A percentile compares a stretch with the other conserved stretches of the same genome.
Evolutionary conservation across 1,139 yeast species (phyloP).

Genomic region (Magnusiomyces clavatus): DNA sequence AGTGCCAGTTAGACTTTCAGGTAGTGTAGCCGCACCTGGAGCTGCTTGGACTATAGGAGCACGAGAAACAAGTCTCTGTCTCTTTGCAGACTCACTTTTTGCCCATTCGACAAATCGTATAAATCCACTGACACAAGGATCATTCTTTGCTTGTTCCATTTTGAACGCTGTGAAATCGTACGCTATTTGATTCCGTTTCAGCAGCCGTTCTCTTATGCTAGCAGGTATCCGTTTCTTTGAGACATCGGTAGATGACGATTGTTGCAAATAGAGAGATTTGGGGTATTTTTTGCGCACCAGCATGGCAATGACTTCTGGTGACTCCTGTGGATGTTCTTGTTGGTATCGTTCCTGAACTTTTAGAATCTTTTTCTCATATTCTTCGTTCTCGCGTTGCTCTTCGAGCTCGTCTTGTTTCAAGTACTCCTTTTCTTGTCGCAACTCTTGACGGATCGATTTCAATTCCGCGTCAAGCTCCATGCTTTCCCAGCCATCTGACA

Average conservation of each 20-base stretch:
- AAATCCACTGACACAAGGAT: constrained; percentile 19
- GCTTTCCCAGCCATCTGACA: constrained; percentile 4
- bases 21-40: background rate
- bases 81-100: constrained; percentile 35
- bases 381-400: constrained; percentile 2
- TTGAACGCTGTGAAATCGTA: constrained; percentile 23
- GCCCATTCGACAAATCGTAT: constrained; percentile 44
- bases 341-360: background rate
- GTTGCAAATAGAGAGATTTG: background rate
- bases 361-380: background rate
- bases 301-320: background rate
- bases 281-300: background rate
- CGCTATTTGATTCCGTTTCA: background rate
- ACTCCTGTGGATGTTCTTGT: background rate
- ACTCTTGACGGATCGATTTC: background rate
- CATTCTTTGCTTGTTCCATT: constrained; percentile 31
- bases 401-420: background rate
- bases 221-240: background rate
- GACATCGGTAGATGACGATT: too few relatives aligned
- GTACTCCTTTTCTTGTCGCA: too few relatives aligned
- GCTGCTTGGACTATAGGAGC: constrained; percentile 19
- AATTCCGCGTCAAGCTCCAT: constrained; percentile 1
- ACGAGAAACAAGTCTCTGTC: constrained; percentile 33
- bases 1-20: constrained; percentile 2
- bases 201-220: background rate